Evolutionary conservation across 495 filamentous ascomycete species (phyloP).

Genomic region (Hyaloscypha finlandica): DNA sequence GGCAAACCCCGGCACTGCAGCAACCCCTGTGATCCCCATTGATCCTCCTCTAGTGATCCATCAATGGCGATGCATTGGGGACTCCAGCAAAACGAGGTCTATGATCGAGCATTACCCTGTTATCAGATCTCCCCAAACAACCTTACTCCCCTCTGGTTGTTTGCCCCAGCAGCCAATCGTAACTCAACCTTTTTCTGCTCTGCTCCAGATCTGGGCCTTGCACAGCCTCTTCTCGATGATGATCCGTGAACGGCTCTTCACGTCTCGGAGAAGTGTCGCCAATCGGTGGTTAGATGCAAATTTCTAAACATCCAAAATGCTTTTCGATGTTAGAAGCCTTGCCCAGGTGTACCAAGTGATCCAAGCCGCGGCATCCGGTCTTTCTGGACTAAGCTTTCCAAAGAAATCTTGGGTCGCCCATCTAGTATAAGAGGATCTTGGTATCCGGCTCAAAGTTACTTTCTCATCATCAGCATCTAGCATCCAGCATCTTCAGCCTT

Average conservation of each 20-base stretch:
- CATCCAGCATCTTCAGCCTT: slow-evolving; percentile 10
- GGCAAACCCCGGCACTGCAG: background rate
- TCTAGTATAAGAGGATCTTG: slow-evolving; percentile 27
- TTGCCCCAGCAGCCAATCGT: slow-evolving; percentile 21
- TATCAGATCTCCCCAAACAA: background rate
- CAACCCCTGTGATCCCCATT: slow-evolving; percentile 10
- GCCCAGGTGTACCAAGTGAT: slow-evolving; percentile 21
- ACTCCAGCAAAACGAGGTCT: background rate
- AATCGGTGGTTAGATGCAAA: slow-evolving; percentile 10
- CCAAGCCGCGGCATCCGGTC: slow-evolving; percentile 29
- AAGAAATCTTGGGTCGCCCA: background rate
- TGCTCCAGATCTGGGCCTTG: slow-evolving; percentile 1
- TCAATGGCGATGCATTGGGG: slow-evolving; percentile 6
- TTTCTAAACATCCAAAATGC: slow-evolving; percentile 12
- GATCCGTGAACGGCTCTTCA: slow-evolving; percentile 6
- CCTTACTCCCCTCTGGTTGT: background rate
- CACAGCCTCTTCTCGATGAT: slow-evolving; percentile 13
- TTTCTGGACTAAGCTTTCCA: slow-evolving; percentile 19
- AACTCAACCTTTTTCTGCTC: background rate
- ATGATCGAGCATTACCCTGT: slow-evolving; percentile 3
- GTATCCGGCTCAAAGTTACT: slow-evolving; percentile 21
- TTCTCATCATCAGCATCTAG: slow-evolving; percentile 28
- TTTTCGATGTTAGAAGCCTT: slow-evolving; percentile 22
- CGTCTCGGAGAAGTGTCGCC: slow-evolving; percentile 14
- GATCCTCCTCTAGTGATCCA: slow-evolving; percentile 16